Percentiles rank a stretch among this genome's conserved stretches.
These are phyloP conservation scores for Thelephora ganbajun DNA, from an alignment of 768 basidiomycete species.

Conservation along the genomic window DNA sequence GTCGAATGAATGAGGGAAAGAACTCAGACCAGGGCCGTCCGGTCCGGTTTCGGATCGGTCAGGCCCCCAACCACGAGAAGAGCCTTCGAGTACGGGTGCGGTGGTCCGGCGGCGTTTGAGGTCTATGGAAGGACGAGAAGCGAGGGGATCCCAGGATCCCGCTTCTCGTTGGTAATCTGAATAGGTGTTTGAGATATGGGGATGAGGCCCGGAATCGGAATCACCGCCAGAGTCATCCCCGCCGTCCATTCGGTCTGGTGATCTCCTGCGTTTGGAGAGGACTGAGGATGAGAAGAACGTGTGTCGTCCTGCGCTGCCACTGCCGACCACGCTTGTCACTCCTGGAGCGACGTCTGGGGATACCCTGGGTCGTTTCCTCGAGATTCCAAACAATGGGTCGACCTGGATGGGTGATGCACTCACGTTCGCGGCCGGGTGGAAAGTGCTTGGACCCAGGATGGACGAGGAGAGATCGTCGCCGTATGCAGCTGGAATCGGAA, in stretches of 20 bases:
- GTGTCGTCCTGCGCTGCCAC: neutral
- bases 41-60: neutral
- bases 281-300: neutral
- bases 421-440: neutral
- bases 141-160: neutral
- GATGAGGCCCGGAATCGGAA: neutral
- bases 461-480: too few species aligned
- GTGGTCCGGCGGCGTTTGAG: neutral
- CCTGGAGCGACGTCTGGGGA: conserved; percentile 8
- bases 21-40: too few species aligned
- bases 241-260: conserved; percentile 10
- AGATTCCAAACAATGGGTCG: neutral
- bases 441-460: neutral
- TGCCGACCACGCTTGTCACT: conserved; percentile 2
- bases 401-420: neutral
- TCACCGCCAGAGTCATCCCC: conserved; percentile 11
- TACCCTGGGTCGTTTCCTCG: neutral
- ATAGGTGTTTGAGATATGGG: neutral
- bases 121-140: neutral
- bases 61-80: conserved; percentile 1
- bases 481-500: conserved; percentile 10
- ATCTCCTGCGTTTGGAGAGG: neutral
- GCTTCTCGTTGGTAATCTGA: neutral
- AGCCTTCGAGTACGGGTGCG: neutral
- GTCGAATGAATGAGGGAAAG: too few species aligned